Percentiles rank a stretch among this genome's conserved stretches.
Conservation (phyloP, 2,329 filamentous ascomycete genomes). For the Dactylellina parvicollis region DNA sequence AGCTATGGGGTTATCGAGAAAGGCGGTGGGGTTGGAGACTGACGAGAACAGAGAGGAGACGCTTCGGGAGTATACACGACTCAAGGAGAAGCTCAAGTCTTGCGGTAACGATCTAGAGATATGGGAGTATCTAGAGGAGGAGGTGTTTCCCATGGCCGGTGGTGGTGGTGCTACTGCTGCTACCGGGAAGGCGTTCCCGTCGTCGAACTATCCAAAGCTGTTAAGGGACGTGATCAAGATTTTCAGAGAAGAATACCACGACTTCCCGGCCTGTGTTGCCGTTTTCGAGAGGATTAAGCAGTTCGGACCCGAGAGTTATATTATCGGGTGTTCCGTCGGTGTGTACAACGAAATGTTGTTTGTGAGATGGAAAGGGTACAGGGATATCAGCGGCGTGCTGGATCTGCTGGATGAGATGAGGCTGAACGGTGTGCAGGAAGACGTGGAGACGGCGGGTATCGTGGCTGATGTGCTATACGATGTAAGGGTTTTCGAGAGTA, state of each 20-base stretch:
- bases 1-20: slow-evolving; percentile 52
- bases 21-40: slow-evolving; percentile 19
- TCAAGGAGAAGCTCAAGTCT: slow-evolving; percentile 29
- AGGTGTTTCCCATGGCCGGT: slow-evolving; percentile 54
- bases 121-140: slow-evolving; percentile 52
- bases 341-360: slow-evolving; percentile 57
- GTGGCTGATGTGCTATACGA: slow-evolving; percentile 50
- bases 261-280: slow-evolving; percentile 54
- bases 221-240: slow-evolving; percentile 54
- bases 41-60: slow-evolving; percentile 22
- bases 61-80: slow-evolving; percentile 6
- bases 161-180: background rate
- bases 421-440: slow-evolving; percentile 56
- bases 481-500: slow-evolving; percentile 46
- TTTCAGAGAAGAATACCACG: slow-evolving; percentile 54
- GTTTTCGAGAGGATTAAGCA: slow-evolving; percentile 56
- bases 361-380: slow-evolving; percentile 56
- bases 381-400: slow-evolving; percentile 55
- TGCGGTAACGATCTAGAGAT: slow-evolving; percentile 56
- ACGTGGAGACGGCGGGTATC: slow-evolving; percentile 54
- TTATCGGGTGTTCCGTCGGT: slow-evolving; percentile 56
- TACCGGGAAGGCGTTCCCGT: background rate
- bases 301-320: slow-evolving; percentile 57
- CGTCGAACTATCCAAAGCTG: slow-evolving; percentile 56
- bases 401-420: slow-evolving; percentile 58